Base-by-base conservation (phyloP, 345 rosid genomes). In the Salix exigua region DNA sequence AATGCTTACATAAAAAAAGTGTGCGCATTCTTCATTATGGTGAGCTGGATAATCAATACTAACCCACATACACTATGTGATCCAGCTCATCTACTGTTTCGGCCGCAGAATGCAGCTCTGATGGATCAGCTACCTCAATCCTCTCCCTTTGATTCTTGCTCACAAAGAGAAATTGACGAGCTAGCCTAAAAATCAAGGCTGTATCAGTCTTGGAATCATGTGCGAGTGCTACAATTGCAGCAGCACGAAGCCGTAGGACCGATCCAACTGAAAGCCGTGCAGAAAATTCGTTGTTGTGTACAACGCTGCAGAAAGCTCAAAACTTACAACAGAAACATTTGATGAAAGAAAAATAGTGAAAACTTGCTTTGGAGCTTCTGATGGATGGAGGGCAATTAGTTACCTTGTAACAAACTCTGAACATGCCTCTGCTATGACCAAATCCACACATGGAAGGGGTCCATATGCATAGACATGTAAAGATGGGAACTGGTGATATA, bases 211-310 rank as follows among this genome's bases (percentile, higher is more conserved):
- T 82, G 10, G 88, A 77, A 77, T 93, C 91, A 77, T 93, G 89
- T 46, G 97, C 82, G 67, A 95, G 82, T 66, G 97, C 91, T 78
- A 76, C 91, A 63, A 95, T 79, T 44, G 97, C 92, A 68, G 96
- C 90, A 63, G 89, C 97, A 66, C 91, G 96, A 72, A 95, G 98
- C 74, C 91, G 91, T 58, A 89, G 85, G 75, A 95, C 78, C 6
- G 99, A 90, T 87, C 97, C 92, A 83, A 90, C 89, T 1, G 99
- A 95, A 80, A 95, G 97, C 71, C 97, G 88, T 48, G 99, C 77
- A 72, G 97, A 95, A 87, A 95, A 93, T 82, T 95, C 97, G 76
- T 91, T 88, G 89, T 89, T 83, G 75, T 89, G 90, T 78, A 93
- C 81, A 78, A 91, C 87, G 88, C 97, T 93, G 96, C 86, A 86